Percentiles rank a stretch among this genome's conserved stretches.
These are phyloP conservation scores for Hypomontagnella monticulosa DNA, from an alignment of 495 filamentous ascomycete genomes.

Conservation along the genomic window DNA sequence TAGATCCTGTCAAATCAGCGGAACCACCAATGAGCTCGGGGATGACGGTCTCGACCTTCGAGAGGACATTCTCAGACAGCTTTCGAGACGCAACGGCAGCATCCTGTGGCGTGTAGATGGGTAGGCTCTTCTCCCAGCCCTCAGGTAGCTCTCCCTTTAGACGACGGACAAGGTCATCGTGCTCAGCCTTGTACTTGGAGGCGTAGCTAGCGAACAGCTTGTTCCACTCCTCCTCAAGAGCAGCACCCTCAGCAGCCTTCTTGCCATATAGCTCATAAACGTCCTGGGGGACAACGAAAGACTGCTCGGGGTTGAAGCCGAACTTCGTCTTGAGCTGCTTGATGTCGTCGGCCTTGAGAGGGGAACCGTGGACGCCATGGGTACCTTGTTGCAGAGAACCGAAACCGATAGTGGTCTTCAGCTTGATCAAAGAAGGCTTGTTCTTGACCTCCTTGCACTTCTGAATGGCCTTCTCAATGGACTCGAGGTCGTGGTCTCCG, in stretches of 20 bases:
- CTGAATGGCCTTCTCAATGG: constrained; percentile 88
- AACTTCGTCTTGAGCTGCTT: constrained; percentile 91
- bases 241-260: constrained; percentile 83
- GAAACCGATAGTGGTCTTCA: constrained; percentile 97
- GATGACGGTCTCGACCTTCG: constrained; percentile 82
- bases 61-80: constrained; percentile 92
- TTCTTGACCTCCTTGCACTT: constrained; percentile 86
- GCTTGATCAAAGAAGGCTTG: constrained; percentile 97
- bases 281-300: constrained; percentile 91
- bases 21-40: constrained; percentile 96
- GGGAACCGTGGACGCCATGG: constrained; percentile 92
- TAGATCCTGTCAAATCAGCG: constrained; percentile 97
- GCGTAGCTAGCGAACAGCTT: constrained; percentile 88
- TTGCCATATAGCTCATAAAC: constrained; percentile 92
- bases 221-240: constrained; percentile 95
- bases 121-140: constrained; percentile 95
- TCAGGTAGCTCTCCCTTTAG: constrained; percentile 86
- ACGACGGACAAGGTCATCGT: constrained; percentile 83
- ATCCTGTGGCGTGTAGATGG: constrained; percentile 89
- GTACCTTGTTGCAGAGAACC: constrained; percentile 94
- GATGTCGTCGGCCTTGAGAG: constrained; percentile 92
- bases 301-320: constrained; percentile 94
- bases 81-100: constrained; percentile 89
- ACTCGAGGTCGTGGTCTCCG: constrained; percentile 88
- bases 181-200: constrained; percentile 76